Evolutionary conservation across 2,329 filamentous ascomycete genomes (phyloP).

Genomic region (Calonectria leucothoes): DNA sequence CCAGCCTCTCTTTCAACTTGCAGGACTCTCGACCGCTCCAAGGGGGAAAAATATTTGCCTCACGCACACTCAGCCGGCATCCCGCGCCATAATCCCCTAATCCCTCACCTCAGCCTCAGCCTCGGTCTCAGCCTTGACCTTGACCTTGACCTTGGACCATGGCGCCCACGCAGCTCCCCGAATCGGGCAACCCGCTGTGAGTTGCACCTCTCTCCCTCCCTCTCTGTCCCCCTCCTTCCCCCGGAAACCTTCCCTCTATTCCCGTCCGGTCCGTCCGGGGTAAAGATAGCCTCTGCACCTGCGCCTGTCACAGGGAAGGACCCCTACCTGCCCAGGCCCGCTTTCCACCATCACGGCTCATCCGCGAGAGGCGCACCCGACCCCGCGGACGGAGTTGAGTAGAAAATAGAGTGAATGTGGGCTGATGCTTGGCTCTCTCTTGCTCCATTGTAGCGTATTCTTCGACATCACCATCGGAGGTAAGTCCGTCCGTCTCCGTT

Average conservation of each 20-base stretch:
- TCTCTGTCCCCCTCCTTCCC: not conserved
- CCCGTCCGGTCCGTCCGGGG: slow-evolving; percentile 7
- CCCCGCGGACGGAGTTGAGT: not conserved
- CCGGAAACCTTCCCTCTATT: slow-evolving; percentile 5
- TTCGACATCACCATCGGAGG: slow-evolving; percentile 85
- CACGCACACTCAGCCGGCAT: not conserved
- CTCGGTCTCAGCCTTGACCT: not conserved
- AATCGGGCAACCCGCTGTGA: slow-evolving; percentile 61
- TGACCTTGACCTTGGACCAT: slow-evolving; percentile 40
- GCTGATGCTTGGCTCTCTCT: slow-evolving; percentile 33
- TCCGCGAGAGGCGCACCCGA: not conserved
- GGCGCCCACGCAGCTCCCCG: slow-evolving; percentile 59
- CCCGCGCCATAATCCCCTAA: not conserved
- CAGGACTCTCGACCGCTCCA: not conserved
- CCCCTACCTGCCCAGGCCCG: slow-evolving; percentile 7
- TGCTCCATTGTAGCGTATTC: slow-evolving; percentile 67
- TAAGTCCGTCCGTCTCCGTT: slow-evolving; percentile 46
- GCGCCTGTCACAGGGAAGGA: not conserved
- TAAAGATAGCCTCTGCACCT: slow-evolving; percentile 7
- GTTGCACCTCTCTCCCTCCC: slow-evolving; percentile 39
- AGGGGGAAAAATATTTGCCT: not conserved
- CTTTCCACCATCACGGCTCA: not conserved
- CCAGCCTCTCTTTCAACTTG: not conserved
- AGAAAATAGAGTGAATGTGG: slow-evolving; percentile 25
- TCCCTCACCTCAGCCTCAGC: not conserved